These are phyloP conservation scores for Chrysoporthe cubensis DNA, from an alignment of 2,329 filamentous ascomycete genomes.

Conservation along the genomic window DNA sequence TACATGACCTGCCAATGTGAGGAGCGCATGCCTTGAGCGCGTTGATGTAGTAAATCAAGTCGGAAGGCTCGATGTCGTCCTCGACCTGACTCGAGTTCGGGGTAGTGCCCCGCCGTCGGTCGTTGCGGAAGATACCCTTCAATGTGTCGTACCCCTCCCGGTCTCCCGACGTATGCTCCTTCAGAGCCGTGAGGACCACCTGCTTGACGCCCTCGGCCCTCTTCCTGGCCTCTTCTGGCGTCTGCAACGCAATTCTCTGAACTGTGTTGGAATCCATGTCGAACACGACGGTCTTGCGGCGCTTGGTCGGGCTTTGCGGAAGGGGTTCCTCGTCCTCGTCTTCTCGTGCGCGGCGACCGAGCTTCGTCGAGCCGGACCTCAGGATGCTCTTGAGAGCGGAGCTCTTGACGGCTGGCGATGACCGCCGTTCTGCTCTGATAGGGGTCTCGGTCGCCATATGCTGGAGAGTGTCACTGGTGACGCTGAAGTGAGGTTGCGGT, in stretches of 20 bases:
- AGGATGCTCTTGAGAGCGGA: constrained; percentile 25
- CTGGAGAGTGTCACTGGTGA: not conserved
- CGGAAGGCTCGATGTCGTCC: constrained; percentile 56
- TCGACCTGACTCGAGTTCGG: constrained; percentile 42
- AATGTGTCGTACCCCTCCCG: constrained; percentile 65
- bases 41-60: constrained; percentile 63
- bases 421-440: constrained; percentile 22
- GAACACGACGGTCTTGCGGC: constrained; percentile 59
- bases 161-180: constrained; percentile 59
- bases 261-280: constrained; percentile 62
- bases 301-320: constrained; percentile 53
- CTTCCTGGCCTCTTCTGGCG: constrained; percentile 58
- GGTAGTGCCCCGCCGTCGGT: constrained; percentile 44
- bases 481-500: constrained; percentile 5
- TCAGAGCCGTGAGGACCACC: constrained; percentile 59
- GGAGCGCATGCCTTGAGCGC: constrained; percentile 66
- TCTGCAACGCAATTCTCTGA: constrained; percentile 57
- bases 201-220: constrained; percentile 61
- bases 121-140: constrained; percentile 61
- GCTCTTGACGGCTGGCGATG: constrained; percentile 25
- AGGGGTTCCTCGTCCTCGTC: constrained; percentile 43
- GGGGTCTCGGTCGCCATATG: constrained; percentile 28
- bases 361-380: constrained; percentile 16
- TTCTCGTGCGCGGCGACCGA: constrained; percentile 22
- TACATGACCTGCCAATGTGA: constrained; percentile 62